Evolutionary conservation across 208 protist genomes (phyloP).

Genomic region (Acanthamoeba sp.): DNA sequence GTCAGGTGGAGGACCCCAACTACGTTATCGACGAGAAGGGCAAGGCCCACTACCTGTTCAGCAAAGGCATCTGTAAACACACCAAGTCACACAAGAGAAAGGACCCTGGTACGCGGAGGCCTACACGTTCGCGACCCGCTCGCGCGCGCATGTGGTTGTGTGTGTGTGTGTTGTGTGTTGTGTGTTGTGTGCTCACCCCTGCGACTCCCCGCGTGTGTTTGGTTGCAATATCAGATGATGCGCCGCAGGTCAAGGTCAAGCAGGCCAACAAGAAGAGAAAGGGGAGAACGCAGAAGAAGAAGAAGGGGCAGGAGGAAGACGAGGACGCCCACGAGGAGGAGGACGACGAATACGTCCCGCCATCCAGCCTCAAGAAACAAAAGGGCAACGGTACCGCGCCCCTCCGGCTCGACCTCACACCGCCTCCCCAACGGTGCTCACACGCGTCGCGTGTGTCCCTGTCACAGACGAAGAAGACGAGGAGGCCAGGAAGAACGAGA

Average conservation of each 20-base stretch:
- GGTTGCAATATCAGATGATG: background rate
- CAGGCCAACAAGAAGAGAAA: conserved; percentile 4
- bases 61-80: conserved; percentile 71
- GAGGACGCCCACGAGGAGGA: conserved; percentile 63
- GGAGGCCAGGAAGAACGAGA: conserved; percentile 48
- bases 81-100: conserved; percentile 61
- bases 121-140: no score
- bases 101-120: background rate
- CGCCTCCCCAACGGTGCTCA: no score
- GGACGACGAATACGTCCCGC: conserved; percentile 77
- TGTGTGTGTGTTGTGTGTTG: no score
- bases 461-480: conserved; percentile 73
- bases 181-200: no score
- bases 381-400: conserved; percentile 15
- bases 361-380: conserved; percentile 59
- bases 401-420: background rate
- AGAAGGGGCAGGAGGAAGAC: conserved; percentile 11
- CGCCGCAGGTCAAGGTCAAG: background rate
- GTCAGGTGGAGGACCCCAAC: conserved; percentile 79
- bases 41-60: conserved; percentile 80
- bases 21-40: conserved; percentile 86
- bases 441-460: no score
- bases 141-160: no score
- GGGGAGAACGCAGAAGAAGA: conserved; percentile 25
- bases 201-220: background rate